Conservation (phyloP, 2,329 filamentous ascomycete genomes). For the Aspergillus persii region DNA sequence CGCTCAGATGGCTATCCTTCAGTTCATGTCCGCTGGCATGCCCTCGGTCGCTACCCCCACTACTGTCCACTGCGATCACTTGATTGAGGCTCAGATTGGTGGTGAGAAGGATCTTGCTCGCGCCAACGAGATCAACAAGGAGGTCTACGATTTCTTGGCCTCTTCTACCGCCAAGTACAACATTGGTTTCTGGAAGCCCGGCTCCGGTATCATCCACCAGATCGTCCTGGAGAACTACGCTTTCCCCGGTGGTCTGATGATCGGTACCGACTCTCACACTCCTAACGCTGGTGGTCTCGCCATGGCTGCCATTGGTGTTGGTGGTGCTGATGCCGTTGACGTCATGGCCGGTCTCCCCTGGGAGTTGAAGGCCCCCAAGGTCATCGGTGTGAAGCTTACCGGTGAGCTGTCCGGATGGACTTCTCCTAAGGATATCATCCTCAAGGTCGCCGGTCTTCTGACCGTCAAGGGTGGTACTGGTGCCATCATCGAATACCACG, state of each 20-base stretch:
- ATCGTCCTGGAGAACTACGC: conserved; percentile 98
- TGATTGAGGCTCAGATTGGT: conserved; percentile 96
- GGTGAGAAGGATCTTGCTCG: conserved; percentile 90
- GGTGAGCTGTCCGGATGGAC: conserved; percentile 89
- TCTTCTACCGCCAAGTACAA: conserved; percentile 97
- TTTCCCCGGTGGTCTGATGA: conserved; percentile 96
- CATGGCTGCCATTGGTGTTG: conserved; percentile 92
- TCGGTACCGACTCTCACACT: conserved; percentile 97
- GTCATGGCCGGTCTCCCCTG: conserved; percentile 96
- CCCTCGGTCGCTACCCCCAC: conserved; percentile 88
- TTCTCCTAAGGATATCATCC: conserved; percentile 91
- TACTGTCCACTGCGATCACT: conserved; percentile 97
- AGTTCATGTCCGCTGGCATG: conserved; percentile 99
- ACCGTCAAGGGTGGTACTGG: conserved; percentile 98
- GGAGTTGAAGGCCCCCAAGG: conserved; percentile 97
- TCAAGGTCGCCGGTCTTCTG: conserved; percentile 93
- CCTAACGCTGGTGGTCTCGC: conserved; percentile 95
- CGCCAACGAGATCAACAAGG: conserved; percentile 93
- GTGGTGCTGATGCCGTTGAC: conserved; percentile 97
- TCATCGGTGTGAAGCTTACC: conserved; percentile 94
- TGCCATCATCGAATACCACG: conserved; percentile 61
- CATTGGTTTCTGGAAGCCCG: conserved; percentile 99
- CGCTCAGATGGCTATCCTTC: conserved; percentile 98
- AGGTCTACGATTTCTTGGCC: conserved; percentile 97
- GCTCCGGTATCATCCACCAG: conserved; percentile 99